Evolutionary conservation across 106 monocot species (phyloP), one percentile per base, ranked within the genome.

Genomic region (Phalaenopsis equestris): DNA sequence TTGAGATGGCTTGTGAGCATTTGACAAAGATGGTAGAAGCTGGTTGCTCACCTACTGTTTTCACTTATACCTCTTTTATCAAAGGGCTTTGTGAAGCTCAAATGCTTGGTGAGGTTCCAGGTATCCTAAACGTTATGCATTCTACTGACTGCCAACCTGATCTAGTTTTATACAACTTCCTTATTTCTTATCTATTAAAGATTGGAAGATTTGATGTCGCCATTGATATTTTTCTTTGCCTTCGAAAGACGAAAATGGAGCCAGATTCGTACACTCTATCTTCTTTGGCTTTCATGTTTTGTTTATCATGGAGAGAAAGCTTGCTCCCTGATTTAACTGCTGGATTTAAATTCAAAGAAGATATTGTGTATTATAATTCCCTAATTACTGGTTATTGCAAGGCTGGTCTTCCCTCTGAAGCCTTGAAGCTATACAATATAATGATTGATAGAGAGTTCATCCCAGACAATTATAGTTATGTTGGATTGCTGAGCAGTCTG

Each of bases 391-490:
- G 81, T 49, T 73, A 86, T 1, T 87, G 86, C 86, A 93, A 84
- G 84, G 81, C 79, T 81, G 90, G 91, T 77, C 82, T 86, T 67
- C 90, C 90, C 21, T 81, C 64, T 42, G 57, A 86, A 79, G 87
- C 84, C 37, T 79, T 93, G 49, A 49, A 79, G 72, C 78, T 89
- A 23, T 93, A 84, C 74, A 68, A 46, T 70, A 80, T 83, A 75
- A 89, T 86, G 79, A 8, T 93, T 78, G 72, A 81, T 10, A 52
- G 8, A 1, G 86, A 86, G 19, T 77, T 87, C 77, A 83, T 65
- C 11, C 93, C 93, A 12, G 93, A 93, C 82, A 80, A 73, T 23
- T 93, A 85, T 72, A 93, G 84, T 79, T 91, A 84, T 87, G 83
- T 80, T 43, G 86, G 76, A 75, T 57, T 89, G 42, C 75, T 93